Evolutionary conservation across 1,284 basidiomycete species (phyloP), one percentile per base, ranked within the genome.

Genomic region (Leccinum angustisporum): DNA sequence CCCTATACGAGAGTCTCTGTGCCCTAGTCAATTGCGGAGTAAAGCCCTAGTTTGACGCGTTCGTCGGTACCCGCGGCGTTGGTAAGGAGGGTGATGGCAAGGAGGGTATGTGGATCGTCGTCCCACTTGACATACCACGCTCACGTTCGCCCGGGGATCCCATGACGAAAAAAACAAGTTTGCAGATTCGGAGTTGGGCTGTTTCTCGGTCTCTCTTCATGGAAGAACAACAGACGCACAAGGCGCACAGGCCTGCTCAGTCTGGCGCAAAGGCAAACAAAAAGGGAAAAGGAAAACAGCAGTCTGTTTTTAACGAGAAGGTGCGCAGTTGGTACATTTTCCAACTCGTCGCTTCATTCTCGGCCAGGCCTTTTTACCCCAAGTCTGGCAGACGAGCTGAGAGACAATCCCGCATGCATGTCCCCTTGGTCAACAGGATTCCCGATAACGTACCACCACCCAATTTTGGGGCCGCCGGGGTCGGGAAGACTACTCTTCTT

Each of bases 401-500:
- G 71, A 83, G 88, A 56, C 92, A 96, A 72, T 8, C 94, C 11
- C 84, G 95, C 43, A 83, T 98, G 1, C 97, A 99, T 77, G 97
- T 99, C 2, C 97, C 97, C 5, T 85, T 98, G 38, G 92, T 98
- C 56, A 91, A 98, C 74, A 86, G 97, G 62, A 98, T 95, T 10
- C 95, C 96, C 2, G 92, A 94, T 59, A 92, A 95, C 65, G 84
- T 90, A 57, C 94, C 97, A 1, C 97, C 97, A 13, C 97, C 97
- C 1, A n/a, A 86, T 99, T 57, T 96, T 98, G 55, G 97, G 97
- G 0, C 97, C 97, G 14, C 91, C 96, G 97, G 97, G 18, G 97
- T 95, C 30, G 97, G 97, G 61, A 99, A 99, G 78, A 94, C 94
- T 1, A 99, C 97, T 99, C 97, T 99, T 11, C 83, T 98, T 70